Evolutionary conservation across 192 early-diverging fungal species (phyloP), one percentile per base, ranked within the genome.

Genomic region (Spinellus fusiger): DNA sequence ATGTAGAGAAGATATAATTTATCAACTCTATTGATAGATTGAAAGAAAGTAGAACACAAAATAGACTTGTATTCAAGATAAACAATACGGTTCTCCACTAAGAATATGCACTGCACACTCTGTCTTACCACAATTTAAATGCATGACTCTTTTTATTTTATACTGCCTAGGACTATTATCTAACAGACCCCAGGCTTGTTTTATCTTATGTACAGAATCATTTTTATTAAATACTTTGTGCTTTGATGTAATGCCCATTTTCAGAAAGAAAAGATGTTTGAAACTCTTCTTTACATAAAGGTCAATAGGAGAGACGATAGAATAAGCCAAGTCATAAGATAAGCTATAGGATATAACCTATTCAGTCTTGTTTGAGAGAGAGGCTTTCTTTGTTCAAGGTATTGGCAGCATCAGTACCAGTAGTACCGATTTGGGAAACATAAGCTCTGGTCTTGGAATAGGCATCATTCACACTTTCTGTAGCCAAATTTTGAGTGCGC

Each of bases 351-450:
- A 10, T 3, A 44, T 44, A 10, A n/a, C 3, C 40, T 44, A 37
- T 53, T 61, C 40, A 68, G 3, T 68, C 47, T 2, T 61, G 46
- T 32, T 61, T 68, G 6, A 48, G 3, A 15, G 56, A 44, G n/a
- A 61, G 53, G 29, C 59, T 56, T 5, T 49, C 51, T 4, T 38
- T 38, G 12, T 54, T 38, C 32, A 68, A 13, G 12, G 59, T 68
- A 13, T 68, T 68, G 20, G 52, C 54, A 12, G 66, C 66, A 61
- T 68, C 59, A 12, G 66, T 68, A 10, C 47, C 59, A 50, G 59
- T 56, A 40, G 65, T 68, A 49, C 66, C 59, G 32, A 47, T 22
- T 4, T 60, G 59, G 10, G 59, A 51, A 60, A 60, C 47, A 44
- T 33, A 68, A 4, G 52, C 33, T 27, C 58, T 57, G 12, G 66